Evolutionary conservation across 371 early-diverging fungal genomes (phyloP).

Genomic region (Mucor lusitanicus): DNA sequence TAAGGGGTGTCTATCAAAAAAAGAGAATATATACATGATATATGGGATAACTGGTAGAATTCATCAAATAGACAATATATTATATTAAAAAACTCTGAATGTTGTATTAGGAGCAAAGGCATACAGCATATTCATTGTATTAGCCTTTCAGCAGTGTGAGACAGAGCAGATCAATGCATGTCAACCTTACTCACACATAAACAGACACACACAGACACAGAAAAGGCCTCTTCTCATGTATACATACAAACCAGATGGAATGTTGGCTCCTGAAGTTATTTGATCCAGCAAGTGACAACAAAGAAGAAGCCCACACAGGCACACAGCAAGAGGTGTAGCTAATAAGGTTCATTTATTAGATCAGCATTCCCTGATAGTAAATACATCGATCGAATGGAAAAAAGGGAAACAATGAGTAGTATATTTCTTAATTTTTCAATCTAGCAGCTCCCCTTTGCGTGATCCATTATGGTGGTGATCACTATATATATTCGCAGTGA

Average conservation of each 20-base stretch:
- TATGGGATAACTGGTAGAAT: neutral
- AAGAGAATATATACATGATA: neutral
- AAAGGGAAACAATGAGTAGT: neutral
- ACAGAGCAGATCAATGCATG: neutral
- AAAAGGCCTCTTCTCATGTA: too few species aligned
- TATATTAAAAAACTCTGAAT: neutral
- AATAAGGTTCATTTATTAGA: slow-evolving; percentile 8
- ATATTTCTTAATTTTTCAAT: neutral
- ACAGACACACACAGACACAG: neutral
- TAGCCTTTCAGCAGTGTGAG: too few species aligned
- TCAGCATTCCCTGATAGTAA: slow-evolving; percentile 13
- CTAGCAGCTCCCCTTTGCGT: neutral
- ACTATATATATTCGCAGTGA: neutral
- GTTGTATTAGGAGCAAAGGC: neutral
- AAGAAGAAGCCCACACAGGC: neutral
- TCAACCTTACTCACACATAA: neutral
- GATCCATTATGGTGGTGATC: neutral
- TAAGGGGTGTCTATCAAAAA: neutral
- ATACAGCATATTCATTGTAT: too few species aligned
- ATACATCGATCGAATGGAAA: slow-evolving; percentile 15
- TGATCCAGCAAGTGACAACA: neutral
- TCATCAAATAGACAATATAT: neutral
- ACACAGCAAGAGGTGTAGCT: neutral
- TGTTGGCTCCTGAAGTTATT: slow-evolving; percentile 2
- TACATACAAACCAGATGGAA: neutral